These are phyloP conservation scores for Waltergamsia citrina DNA, from an alignment of 2,329 filamentous ascomycete genomes.

Conservation along the genomic window DNA sequence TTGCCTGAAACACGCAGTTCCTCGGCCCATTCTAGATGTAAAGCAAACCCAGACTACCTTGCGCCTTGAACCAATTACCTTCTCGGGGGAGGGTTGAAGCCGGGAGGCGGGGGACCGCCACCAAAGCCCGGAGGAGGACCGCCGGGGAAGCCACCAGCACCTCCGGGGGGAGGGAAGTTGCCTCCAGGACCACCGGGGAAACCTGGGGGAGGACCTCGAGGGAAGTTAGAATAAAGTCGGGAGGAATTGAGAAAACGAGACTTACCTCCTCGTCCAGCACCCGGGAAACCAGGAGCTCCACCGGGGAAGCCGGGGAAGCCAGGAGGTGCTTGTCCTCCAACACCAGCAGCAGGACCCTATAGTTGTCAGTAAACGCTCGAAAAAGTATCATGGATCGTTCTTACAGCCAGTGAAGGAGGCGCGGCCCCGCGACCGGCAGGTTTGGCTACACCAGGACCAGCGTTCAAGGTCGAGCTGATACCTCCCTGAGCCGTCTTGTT, in stretches of 20 bases:
- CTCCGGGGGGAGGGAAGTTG: conserved; percentile 28
- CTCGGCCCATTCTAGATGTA: conserved; percentile 1
- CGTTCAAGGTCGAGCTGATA: conserved; percentile 59
- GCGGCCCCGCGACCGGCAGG: conserved; percentile 78
- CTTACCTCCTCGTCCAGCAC: conserved; percentile 47
- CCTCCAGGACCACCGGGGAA: conserved; percentile 25
- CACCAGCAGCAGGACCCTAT: conserved; percentile 73
- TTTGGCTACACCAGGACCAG: conserved; percentile 83
- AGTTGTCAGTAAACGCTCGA: conserved; percentile 9
- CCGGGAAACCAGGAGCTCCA: conserved; percentile 31
- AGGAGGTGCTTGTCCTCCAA: conserved; percentile 61
- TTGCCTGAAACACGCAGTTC: not conserved
- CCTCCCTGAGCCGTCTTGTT: conserved; percentile 66
- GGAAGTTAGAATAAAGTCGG: conserved; percentile 18
- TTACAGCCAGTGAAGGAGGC: conserved; percentile 65
- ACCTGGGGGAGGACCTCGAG: conserved; percentile 35
- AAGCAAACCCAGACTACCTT: conserved; percentile 1
- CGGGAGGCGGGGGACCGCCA: conserved; percentile 48
- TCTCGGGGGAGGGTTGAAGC: conserved; percentile 67
- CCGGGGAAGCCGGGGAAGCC: conserved; percentile 45
- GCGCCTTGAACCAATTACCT: conserved; percentile 26
- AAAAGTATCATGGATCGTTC: conserved; percentile 10
- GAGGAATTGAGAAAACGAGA: not conserved
- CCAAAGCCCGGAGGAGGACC: conserved; percentile 39
- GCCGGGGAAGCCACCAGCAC: conserved; percentile 35